phyloP scores from a whole-genome alignment of 2,329 filamentous ascomycete genomes.

The Beauveria rudraprayagi region DNA sequence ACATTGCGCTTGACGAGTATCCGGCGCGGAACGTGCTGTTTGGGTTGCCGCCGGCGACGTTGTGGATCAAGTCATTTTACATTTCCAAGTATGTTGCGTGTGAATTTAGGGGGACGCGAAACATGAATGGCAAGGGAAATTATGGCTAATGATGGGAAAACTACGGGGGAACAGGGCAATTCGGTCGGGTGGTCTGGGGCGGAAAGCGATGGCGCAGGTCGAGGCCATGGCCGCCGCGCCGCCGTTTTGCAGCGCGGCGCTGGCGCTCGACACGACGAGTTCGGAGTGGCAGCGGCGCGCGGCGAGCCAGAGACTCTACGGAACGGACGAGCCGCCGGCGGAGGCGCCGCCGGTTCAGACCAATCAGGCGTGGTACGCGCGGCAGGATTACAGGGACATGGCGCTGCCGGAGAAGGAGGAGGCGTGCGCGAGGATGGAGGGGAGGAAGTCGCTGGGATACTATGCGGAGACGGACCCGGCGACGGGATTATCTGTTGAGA shows the following conservation, averaged over 20 bases:
- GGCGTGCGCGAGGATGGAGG: slow-evolving; percentile 11
- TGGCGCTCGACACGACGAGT: slow-evolving; percentile 29
- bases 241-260: slow-evolving; percentile 25
- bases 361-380: slow-evolving; percentile 24
- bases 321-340: slow-evolving; percentile 20
- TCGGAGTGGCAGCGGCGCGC: slow-evolving; percentile 23
- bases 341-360: slow-evolving; percentile 19
- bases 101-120: neutral
- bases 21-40: slow-evolving; percentile 23
- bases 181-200: slow-evolving; percentile 28
- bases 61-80: slow-evolving; percentile 34
- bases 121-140: no score
- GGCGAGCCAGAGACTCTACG: slow-evolving; percentile 17
- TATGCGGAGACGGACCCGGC: slow-evolving; percentile 12
- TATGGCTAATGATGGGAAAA: no score
- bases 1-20: slow-evolving; percentile 29
- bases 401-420: neutral
- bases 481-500: slow-evolving; percentile 7
- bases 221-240: slow-evolving; percentile 24
- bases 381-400: slow-evolving; percentile 20
- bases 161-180: slow-evolving; percentile 18
- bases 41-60: slow-evolving; percentile 23
- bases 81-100: slow-evolving; percentile 25
- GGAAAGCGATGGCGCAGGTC: slow-evolving; percentile 26
- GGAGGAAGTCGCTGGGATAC: neutral